Evolutionary conservation across 1,284 basidiomycete genomes (phyloP).

Genomic region (Pholiota adiposa): DNA sequence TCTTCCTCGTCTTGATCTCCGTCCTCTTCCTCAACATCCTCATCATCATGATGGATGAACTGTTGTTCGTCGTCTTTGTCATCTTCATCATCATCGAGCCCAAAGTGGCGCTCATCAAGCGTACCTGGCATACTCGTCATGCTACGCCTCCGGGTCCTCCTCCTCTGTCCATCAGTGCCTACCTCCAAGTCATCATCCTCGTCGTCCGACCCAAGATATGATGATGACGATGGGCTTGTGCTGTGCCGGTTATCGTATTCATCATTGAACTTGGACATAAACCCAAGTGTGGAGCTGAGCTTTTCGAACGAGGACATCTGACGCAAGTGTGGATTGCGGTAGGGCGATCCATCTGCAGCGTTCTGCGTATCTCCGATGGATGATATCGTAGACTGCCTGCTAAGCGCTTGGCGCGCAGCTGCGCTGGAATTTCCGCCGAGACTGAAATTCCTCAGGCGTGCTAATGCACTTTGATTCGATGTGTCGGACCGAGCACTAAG

Average conservation of each 20-base stretch:
- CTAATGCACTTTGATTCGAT: slow-evolving; percentile 73
- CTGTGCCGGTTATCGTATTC: slow-evolving; percentile 39
- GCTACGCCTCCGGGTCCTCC: slow-evolving; percentile 55
- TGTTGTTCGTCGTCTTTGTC: slow-evolving; percentile 30
- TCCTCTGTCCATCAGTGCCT: slow-evolving; percentile 41
- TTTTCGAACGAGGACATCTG: slow-evolving; percentile 78
- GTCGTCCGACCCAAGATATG: slow-evolving; percentile 61
- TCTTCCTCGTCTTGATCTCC: slow-evolving; percentile 20
- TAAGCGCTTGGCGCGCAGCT: slow-evolving; percentile 13
- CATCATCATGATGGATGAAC: slow-evolving; percentile 30
- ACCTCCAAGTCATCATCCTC: slow-evolving; percentile 45
- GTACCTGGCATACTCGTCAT: slow-evolving; percentile 86
- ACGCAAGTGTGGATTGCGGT: slow-evolving; percentile 47
- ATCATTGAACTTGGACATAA: slow-evolving; percentile 43
- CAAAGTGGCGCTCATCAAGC: slow-evolving; percentile 61
- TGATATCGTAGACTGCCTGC: slow-evolving; percentile 12
- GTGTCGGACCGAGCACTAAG: slow-evolving; percentile 91
- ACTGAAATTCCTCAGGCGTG: slow-evolving; percentile 82
- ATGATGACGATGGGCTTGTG: slow-evolving; percentile 56
- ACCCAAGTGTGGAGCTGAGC: slow-evolving; percentile 59
- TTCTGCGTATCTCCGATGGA: slow-evolving; percentile 15
- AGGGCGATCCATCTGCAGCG: slow-evolving; percentile 24
- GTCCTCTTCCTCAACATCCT: slow-evolving; percentile 21
- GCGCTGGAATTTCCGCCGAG: slow-evolving; percentile 54
- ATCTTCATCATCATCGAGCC: slow-evolving; percentile 52